Conservation (phyloP, 371 early-diverging fungal species). For the Circinella umbellata region DNA sequence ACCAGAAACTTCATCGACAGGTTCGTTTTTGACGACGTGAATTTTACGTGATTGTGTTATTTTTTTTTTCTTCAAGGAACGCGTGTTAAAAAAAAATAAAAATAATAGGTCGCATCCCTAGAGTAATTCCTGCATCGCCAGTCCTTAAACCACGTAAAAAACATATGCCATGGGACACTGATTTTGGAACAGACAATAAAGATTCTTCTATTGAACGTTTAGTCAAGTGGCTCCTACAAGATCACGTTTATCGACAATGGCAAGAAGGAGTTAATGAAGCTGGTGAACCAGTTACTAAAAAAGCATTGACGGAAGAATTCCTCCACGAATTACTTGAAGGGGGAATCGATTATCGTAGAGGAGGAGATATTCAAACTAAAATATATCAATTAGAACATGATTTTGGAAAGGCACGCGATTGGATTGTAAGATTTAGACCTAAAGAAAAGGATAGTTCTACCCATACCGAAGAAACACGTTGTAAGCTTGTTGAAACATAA, state of each 20-base stretch:
- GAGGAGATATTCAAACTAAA: conserved; percentile 1
- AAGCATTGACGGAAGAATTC: not conserved
- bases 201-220: not conserved
- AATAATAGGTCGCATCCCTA: not conserved
- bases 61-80: no score
- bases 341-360: conserved; percentile 5
- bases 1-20: no score
- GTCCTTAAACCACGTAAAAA: not conserved
- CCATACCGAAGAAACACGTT: not conserved
- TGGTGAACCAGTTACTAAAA: not conserved
- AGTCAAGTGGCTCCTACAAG: conserved; percentile 3
- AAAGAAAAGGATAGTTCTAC: not conserved
- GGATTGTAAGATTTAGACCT: not conserved
- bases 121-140: not conserved
- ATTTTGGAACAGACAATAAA: not conserved
- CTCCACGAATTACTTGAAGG: not conserved
- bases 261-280: not conserved
- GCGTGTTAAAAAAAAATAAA: no score
- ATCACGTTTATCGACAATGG: not conserved
- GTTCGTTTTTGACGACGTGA: no score
- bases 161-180: conserved; percentile 3
- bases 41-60: no score
- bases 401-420: conserved; percentile 3
- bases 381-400: conserved; percentile 2
- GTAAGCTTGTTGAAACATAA: not conserved